Conservation (phyloP, 345 rosid species). For the Syzygium oleosum region DNA sequence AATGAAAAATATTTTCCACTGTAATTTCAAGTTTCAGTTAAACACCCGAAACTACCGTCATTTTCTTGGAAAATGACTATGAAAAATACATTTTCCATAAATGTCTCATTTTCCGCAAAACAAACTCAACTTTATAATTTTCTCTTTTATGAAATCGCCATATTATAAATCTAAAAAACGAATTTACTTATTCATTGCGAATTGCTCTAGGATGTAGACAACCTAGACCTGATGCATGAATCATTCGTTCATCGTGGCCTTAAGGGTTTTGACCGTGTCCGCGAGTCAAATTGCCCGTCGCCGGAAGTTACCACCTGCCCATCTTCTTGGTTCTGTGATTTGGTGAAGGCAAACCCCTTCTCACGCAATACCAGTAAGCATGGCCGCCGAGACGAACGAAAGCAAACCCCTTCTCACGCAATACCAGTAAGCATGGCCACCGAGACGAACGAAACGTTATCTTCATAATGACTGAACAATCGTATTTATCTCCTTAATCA, state of each 20-base stretch:
- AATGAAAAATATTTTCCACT: no score
- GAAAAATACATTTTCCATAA: no score
- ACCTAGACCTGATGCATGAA: neutral
- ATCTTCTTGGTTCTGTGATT: neutral
- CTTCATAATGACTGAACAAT: neutral
- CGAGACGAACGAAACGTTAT: neutral
- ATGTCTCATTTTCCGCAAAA: no score
- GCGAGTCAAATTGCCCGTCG: neutral
- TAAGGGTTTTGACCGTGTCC: neutral
- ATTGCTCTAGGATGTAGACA: neutral
- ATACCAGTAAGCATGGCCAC: neutral
- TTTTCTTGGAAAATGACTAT: no score
- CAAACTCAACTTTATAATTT: no score
- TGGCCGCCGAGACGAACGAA: neutral
- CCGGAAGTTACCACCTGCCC: neutral
- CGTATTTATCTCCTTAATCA: neutral
- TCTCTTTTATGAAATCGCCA: no score
- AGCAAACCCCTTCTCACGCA: neutral
- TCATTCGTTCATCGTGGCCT: neutral
- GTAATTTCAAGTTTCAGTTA: no score
- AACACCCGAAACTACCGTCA: no score
- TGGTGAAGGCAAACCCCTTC: neutral
- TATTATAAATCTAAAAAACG: no score
- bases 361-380: neutral
- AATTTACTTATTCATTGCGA: no score